Evolutionary conservation across 768 basidiomycete genomes (phyloP).

Genomic region (Pulveroboletus sp.): DNA sequence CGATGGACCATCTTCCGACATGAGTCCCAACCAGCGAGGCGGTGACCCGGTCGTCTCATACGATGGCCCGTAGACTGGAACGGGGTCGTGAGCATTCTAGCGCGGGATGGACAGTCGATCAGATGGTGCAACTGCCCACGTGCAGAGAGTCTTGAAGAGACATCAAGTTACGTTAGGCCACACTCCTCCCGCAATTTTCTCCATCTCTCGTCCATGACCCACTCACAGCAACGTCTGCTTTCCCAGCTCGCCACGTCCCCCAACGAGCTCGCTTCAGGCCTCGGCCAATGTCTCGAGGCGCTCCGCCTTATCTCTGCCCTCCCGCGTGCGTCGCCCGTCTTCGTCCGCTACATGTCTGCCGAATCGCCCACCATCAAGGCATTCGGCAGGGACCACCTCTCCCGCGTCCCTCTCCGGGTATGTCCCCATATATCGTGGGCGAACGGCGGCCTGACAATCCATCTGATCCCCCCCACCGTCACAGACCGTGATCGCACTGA

Average conservation of each 20-base stretch:
- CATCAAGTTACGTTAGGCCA: no score
- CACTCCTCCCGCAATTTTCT: not conserved
- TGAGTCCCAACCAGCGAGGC: no score
- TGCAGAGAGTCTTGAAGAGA: no score
- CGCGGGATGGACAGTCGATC: no score
- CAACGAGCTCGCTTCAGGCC: constrained; percentile 30
- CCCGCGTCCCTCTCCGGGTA: constrained; percentile 32
- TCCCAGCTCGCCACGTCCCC: constrained; percentile 29
- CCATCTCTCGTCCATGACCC: constrained; percentile 14
- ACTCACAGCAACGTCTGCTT: constrained; percentile 27
- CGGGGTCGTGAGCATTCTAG: no score
- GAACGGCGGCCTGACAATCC: not conserved
- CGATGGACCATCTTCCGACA: no score
- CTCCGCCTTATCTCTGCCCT: constrained; percentile 29
- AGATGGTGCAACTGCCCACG: no score
- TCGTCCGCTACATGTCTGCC: constrained; percentile 19
- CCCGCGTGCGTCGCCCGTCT: constrained; percentile 26
- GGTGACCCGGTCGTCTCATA: no score
- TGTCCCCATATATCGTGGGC: not conserved
- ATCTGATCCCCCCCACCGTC: not conserved
- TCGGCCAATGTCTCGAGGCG: constrained; percentile 32
- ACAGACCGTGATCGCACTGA: constrained; percentile 23
- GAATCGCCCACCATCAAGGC: constrained; percentile 21
- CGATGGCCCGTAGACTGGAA: no score
- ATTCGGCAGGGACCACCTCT: constrained; percentile 28